Conservation (phyloP, 2,329 filamentous ascomycete species). For the Botrytis hyacinthi region DNA sequence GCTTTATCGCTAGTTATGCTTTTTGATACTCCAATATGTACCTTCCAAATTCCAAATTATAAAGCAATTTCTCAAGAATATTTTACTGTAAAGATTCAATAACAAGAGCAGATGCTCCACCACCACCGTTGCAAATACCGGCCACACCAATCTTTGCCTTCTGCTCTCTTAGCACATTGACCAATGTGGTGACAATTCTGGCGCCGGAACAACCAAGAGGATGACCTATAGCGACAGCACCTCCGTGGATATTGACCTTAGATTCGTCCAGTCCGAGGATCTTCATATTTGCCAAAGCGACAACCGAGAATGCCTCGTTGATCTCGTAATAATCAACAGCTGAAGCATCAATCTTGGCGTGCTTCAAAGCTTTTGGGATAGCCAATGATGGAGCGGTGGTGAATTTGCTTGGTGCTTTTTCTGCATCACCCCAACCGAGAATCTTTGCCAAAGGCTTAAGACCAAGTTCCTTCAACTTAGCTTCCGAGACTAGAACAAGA, state of each 20-base stretch:
- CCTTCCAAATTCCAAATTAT: slow-evolving; percentile 3
- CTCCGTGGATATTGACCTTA: slow-evolving; percentile 93
- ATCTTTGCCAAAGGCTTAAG: slow-evolving; percentile 95
- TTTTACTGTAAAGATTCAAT: slow-evolving; percentile 59
- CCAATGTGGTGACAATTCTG: slow-evolving; percentile 85
- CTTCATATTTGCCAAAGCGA: slow-evolving; percentile 95
- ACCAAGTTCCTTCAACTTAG: slow-evolving; percentile 86
- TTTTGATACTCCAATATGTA: slow-evolving; percentile 16
- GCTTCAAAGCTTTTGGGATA: slow-evolving; percentile 95
- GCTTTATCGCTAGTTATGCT: slow-evolving; percentile 5
- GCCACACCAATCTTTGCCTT: slow-evolving; percentile 90
- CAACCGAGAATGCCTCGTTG: slow-evolving; percentile 98
- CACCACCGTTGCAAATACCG: slow-evolving; percentile 97
- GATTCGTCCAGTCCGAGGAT: slow-evolving; percentile 74
- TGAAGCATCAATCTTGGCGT: slow-evolving; percentile 76
- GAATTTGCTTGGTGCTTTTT: slow-evolving; percentile 88
- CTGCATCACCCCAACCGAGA: slow-evolving; percentile 94
- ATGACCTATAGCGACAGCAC: slow-evolving; percentile 93
- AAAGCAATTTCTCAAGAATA: not conserved
- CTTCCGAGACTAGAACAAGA: slow-evolving; percentile 89
- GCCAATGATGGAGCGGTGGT: slow-evolving; percentile 90
- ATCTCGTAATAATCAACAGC: slow-evolving; percentile 95
- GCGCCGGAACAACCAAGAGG: slow-evolving; percentile 92
- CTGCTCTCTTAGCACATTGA: slow-evolving; percentile 85
- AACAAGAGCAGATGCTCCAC: slow-evolving; percentile 89